Evolutionary conservation across 495 filamentous ascomycete genomes (phyloP), one percentile per base, ranked within the genome.

Genomic region (Talaromyces adpressus): DNA sequence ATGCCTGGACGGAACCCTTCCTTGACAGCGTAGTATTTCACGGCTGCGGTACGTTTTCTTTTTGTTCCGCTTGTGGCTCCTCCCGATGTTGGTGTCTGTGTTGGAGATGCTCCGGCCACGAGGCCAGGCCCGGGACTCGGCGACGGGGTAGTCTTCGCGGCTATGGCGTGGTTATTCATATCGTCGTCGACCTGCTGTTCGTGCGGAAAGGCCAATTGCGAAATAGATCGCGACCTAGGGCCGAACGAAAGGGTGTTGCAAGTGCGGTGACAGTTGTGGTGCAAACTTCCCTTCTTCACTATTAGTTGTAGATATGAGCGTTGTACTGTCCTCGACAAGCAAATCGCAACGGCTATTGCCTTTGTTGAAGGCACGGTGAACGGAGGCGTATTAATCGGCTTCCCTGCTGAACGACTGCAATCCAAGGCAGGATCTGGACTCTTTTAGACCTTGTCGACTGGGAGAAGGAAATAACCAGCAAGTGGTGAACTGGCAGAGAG

Each of bases 11-110:
- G 84, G 63, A 84, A 81, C 7, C 94, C 94, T 22, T 78, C 81
- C 45, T 87, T 86, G 25, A 98, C 94, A 12, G 89, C 91, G 73
- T 98, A 98, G 75, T 87, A 97, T 75, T 94, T 96, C 62, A 81
- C 77, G 30, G 80, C 72, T 4, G 78, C 66, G 4, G 67, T 70
- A 61, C 87, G 74, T 75, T 92, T 92, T 63, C 89, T 79, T 69
- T 92, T 91, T 49, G 77, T 75, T 25, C 85, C 84, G 14, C 77
- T 74, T 6, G 79, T 76, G 20, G 82, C 71, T 9, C 72, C 72
- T 16, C 77, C 65, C 16, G 70, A 67, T 1, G 72, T 27, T 56
- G 52, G 7, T 14, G 52, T 29, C 27, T 56, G 52, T 14, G 56
- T 36, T 16, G 56, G 56, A 16, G 56, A 58, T 25, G 16, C 22